These are phyloP conservation scores for Paraphysoderma sedebokerense DNA, from an alignment of 371 early-diverging fungal genomes.

Conservation along the genomic window DNA sequence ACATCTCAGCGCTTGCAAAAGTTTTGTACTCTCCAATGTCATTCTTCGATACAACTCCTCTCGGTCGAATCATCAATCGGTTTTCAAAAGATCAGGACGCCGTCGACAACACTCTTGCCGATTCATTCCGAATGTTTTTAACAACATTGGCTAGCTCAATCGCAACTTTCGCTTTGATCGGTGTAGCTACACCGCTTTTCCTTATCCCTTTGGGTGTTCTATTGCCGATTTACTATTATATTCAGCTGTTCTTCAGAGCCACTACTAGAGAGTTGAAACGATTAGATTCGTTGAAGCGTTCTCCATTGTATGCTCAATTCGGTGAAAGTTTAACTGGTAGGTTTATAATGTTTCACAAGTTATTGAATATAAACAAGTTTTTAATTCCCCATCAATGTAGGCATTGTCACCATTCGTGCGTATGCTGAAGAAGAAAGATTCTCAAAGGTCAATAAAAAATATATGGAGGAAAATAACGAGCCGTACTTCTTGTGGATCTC, in stretches of 20 bases:
- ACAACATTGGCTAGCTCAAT: conserved; percentile 24
- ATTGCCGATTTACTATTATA: conserved; percentile 32
- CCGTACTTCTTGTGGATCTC: not conserved
- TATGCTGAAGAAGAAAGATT: conserved; percentile 8
- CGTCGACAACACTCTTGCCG: conserved; percentile 51
- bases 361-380: no score
- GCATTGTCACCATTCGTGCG: conserved; percentile 59
- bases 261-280: conserved; percentile 61
- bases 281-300: conserved; percentile 50
- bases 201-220: conserved; percentile 32
- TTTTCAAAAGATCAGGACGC: conserved; percentile 74
- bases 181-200: conserved; percentile 39
- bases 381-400: conserved; percentile 16
- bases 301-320: conserved; percentile 60
- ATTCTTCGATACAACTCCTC: conserved; percentile 76
- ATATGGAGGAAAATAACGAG: not conserved
- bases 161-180: conserved; percentile 43
- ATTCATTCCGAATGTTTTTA: conserved; percentile 45
- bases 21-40: conserved; percentile 62
- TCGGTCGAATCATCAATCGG: conserved; percentile 73
- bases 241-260: conserved; percentile 50
- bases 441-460: not conserved
- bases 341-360: not conserved
- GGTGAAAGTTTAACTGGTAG: conserved; percentile 38
- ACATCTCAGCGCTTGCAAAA: conserved; percentile 1